Evolutionary conservation across 306 rosid genomes (phyloP), one percentile per base, ranked within the genome.

Genomic region (Vicia faba): DNA sequence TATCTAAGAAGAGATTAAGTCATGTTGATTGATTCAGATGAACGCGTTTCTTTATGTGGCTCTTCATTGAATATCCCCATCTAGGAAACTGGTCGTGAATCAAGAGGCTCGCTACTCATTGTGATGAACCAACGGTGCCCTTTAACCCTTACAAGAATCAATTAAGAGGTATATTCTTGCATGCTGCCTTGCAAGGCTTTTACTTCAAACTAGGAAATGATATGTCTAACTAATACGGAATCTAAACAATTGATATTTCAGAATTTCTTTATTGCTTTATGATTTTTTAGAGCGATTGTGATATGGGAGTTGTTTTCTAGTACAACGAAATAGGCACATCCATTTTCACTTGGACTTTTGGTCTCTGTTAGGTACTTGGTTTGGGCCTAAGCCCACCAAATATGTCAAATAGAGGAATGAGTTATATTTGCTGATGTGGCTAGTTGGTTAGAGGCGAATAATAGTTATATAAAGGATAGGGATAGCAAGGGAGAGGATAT

Each of bases 331-430:
- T 77, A 75, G 53, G 70, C 68, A 59, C 80, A 40, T 45, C 68
- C 28, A 40, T 54, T 66, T 50, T 68, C 78, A 78, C 76, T 77
- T 72, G 81, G 77, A 64, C 63, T 26, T 28, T 55, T 56, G 40
- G 39, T 28, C 40, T n/a, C n/a, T 23, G 25, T 23, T 23, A 23
- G 25, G 25, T 23, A 23, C 25, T 23, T 23, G 25, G 25, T 23
- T 23, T 23, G 2, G 25, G 25, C 25, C 1, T 23, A 23, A 23
- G 25, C 25, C 25, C 2, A 23, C 1, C 25, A 23, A 23, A 23
- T n/a, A n/a, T n/a, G n/a, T n/a, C n/a, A n/a, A n/a, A n/a, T n/a
- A n/a, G n/a, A n/a, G n/a, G n/a, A n/a, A n/a, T n/a, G n/a, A n/a
- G n/a, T n/a, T n/a, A n/a, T n/a, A n/a, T n/a, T n/a, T n/a, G n/a